Percentiles rank a stretch among this genome's conserved stretches.
These are phyloP conservation scores for Santalum album DNA, from an alignment of 164 flowering plant species.

Conservation along the genomic window DNA sequence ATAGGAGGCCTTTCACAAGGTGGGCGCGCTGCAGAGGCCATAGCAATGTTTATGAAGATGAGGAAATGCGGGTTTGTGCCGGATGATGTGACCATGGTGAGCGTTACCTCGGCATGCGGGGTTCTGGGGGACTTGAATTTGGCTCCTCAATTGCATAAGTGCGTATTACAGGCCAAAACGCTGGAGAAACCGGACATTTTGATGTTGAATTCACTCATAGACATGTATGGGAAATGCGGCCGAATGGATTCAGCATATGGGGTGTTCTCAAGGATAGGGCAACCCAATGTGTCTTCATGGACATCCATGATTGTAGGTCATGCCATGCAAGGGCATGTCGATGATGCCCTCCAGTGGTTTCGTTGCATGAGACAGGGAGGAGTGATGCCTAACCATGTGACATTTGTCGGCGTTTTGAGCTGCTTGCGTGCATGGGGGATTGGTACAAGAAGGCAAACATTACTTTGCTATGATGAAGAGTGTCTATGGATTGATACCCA, in stretches of 20 bases:
- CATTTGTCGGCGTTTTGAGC: slow-evolving; percentile 54
- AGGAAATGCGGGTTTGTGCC: slow-evolving; percentile 38
- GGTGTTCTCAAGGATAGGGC: slow-evolving; percentile 30
- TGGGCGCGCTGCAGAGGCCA: slow-evolving; percentile 37
- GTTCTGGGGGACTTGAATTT: slow-evolving; percentile 43
- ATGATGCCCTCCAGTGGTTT: slow-evolving; percentile 40
- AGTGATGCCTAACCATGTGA: slow-evolving; percentile 53
- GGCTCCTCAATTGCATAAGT: slow-evolving; percentile 55
- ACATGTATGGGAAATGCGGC: slow-evolving; percentile 72
- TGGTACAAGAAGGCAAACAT: slow-evolving; percentile 45
- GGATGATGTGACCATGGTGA: slow-evolving; percentile 59
- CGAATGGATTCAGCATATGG: slow-evolving; percentile 43
- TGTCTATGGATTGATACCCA: slow-evolving; percentile 32
- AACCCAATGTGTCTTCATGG: slow-evolving; percentile 51
- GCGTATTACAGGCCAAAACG: slow-evolving; percentile 34
- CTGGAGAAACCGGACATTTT: slow-evolving; percentile 27
- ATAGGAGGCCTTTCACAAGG: slow-evolving; percentile 48
- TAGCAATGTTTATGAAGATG: slow-evolving; percentile 29
- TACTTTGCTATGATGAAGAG: slow-evolving; percentile 46
- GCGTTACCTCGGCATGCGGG: slow-evolving; percentile 59
- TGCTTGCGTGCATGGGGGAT: slow-evolving; percentile 68
- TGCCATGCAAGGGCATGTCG: slow-evolving; percentile 41
- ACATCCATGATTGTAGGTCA: slow-evolving; percentile 56
- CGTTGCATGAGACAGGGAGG: slow-evolving; percentile 30
- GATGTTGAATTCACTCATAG: slow-evolving; percentile 46